Base-by-base conservation (phyloP, 257 asterid genomes). In the Nicotiana paniculata region DNA sequence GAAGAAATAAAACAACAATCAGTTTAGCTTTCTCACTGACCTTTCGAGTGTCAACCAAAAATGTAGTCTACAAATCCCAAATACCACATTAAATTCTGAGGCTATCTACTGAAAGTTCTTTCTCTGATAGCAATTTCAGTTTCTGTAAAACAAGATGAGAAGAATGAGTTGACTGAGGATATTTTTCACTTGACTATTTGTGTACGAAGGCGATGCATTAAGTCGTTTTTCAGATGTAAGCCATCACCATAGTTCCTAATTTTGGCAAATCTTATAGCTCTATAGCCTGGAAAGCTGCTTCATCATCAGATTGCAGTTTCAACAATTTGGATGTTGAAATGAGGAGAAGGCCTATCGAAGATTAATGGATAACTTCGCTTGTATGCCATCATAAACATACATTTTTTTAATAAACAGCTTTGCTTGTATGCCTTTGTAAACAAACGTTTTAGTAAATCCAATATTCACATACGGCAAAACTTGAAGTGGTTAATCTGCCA, bases 101-200 rank as follows among this genome's bases (percentile, higher is more conserved):
- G 83, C 80, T 82, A 80, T 91, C 92, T 81, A 83, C 53, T 10
- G 91, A 83, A 63, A 88, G 86, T 55, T 91, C 94, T 66, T 86
- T 86, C 81, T 86, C 91, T 3, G 97, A 93, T 78, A 96, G 86
- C 89, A 88, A 87, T 93, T 94, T 96, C 80, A 96, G 92, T 88
- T 96, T 96, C 99, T 96, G 95, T 84, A 81, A 28, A 79, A 85
- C 54, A 82, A 75, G 82, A 88, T 24, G 69, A 81, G 62, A 64
- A 28, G 59, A 63, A 37, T 46, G 55, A 77, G 53, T 28, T 24
- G 28, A 85, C 2, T 74, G 59, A 57, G 35, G 35, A 16, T 69
- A 6, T 13, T 33, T 77, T 46, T 46, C 65, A 32, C 65, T 80
- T 54, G 63, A 51, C 28, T 7, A 51, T 15, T 75, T 48, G 28